Evolutionary conservation across 73 alveolate genomes (phyloP), one percentile per base, ranked within the genome.

Genomic region (Effrenium voratum): DNA sequence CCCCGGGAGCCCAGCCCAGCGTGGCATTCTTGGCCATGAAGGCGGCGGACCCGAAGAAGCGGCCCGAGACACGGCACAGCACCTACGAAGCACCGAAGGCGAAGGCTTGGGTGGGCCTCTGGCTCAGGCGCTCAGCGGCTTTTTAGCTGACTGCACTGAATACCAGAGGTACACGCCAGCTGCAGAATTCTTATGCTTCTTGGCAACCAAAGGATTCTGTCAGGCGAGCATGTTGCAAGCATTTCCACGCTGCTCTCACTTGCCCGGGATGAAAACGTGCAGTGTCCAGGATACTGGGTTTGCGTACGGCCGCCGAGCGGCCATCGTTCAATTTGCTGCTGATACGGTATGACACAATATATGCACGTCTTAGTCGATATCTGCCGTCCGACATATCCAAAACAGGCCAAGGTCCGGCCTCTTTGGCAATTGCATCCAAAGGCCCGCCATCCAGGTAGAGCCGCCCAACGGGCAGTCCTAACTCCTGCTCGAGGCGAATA

Each of bases 1-100:
- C 13, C 30, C 63, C 0, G 5, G 5, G 26, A 12, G 52, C 36
- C 55, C 43, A 43, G n/a, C 92, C 92, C 49, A 49, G 92, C 47
- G 92, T 49, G 12, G 92, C 92, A 45, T 82, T 82, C 50, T 82
- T 82, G 76, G 92, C 92, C 92, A 82, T 82, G 50, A 82, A 82
- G 92, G 92, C 34, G 75, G 49, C 36, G 75, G 32, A 73, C 34
- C 92, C 92, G 13, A 82, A 82, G 92, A 82, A 82, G 75, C 49
- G 75, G 24, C 92, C 92, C 16, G 92, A 82, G 24, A 82, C 52
- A 19, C 50, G 92, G 73, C 92, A 82, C 36, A 82, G n/a, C 52
- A 82, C 92, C 92, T 82, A 36, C 28, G 68, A 12, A 26, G 5
- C 40, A 13, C 49, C 84, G 26, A 15, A 34, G 2, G 84, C 10